Base-by-base conservation (phyloP, 257 asterid species). In the Thymus mandschuricus region DNA sequence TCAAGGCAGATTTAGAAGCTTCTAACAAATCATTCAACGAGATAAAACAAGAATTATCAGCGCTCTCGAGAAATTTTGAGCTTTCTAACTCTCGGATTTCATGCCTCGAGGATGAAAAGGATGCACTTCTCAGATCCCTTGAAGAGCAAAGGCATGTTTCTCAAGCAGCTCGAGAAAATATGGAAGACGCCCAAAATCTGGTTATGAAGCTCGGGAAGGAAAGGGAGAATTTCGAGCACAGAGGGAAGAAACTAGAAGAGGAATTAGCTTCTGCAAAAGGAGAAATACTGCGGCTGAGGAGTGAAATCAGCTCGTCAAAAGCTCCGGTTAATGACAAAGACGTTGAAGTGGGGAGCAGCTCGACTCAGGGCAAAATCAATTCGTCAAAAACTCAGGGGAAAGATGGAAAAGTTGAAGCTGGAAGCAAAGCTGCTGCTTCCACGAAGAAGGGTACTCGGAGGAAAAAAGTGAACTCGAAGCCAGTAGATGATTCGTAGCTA, bases 221-320 rank as follows among this genome's bases (percentile, higher is more conserved):
- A 71, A 81, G 85, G 57, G 91, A 84, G 77, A 85, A 45, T 72
- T 63, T 84, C 60, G 96, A 84, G 54, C 85, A 35, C 60, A 81
- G 87, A 74, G 85, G 84, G 48, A 82, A 75, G 80, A 94, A 85
- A 59, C 80, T 91, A 31, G 93, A 88, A 64, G 90, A 86, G 51
- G 96, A 91, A 64, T 55, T 91, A 76, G 92, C 88, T 8, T 80
- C 92, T 44, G 97, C 99, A 11, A 94, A 94, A 81, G 97, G 97
- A 12, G 97, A 91, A 72, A 86, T 94, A 57, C 74, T 94, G 80
- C 77, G 90, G 74, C 80, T 91, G 29, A 86, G 85, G 88, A 83
- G 83, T 73, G 81, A 67, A 76, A 81, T 52, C 45, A 88, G 77
- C 70, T 73, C 90, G 1, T 43, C 84, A 27, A 72, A 57, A 70